Evolutionary conservation across 2,329 filamentous ascomycete species (phyloP), one percentile per base, ranked within the genome.

Genomic region (Fusarium nisikadoi): DNA sequence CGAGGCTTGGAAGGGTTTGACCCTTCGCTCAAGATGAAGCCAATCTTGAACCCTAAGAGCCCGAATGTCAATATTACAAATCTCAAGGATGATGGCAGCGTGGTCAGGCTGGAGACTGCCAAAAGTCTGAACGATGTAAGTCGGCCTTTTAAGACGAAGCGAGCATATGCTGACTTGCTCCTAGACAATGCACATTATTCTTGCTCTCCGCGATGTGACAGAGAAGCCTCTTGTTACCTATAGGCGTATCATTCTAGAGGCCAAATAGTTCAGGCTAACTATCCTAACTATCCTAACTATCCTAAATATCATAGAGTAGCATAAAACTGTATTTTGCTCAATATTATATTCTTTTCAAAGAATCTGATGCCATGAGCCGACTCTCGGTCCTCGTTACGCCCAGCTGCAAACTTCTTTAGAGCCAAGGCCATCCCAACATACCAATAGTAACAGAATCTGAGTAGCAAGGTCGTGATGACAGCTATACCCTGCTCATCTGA

Each of bases 111-210:
- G 2, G 57, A 68, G 7, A 52, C 39, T 1, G 13, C 50, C 0
- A 57, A 63, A 19, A 68, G 41, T 2, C 19, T 68, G 8, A 68
- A 68, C 0, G 43, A 56, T 36, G 65, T 68, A 46, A 52, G 65
- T 33, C 3, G 4, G 20, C 1, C 6, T 4, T 3, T 0, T 0
- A 12, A 1, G 9, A 3, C 5, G 1, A n/a, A 4, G 1, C 5
- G 3, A 3, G 3, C 5, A 13, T 0, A 3, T 17, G 12, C 38
- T 67, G 6, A 68, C 45, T 13, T 1, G 3, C 0, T 23, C 2
- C 5, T 14, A 68, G 65, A 68, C 64, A 1, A 49, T 68, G 27
- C 65, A 68, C 6, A 68, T 68, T 2, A 68, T 68, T 14, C 35
- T 68, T 1, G 57, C 39, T 16, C 38, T 42, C 7, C 56, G 64